Base-by-base conservation (phyloP, 1,284 basidiomycete genomes). In the Marasmius sp. region DNA sequence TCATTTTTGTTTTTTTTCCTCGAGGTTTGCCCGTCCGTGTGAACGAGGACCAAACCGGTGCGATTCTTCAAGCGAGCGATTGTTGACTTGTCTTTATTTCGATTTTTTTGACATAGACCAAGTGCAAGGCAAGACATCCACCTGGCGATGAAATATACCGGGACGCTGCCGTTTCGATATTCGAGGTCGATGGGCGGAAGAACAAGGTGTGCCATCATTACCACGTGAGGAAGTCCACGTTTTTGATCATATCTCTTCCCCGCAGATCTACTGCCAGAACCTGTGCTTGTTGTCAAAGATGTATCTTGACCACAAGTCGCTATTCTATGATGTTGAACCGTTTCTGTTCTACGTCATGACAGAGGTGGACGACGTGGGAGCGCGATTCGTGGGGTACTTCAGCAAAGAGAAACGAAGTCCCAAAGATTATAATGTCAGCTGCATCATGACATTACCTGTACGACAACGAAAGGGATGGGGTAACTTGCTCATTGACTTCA, bases 311-410 rank as follows among this genome's bases (percentile, higher is more conserved):
- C 97, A 98, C 81, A 99, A 99, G 78, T 98, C 97, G 20, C 86
- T 99, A 49, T 99, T 99, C 78, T 99, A 99, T 78, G 97, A 99
- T 75, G 97, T 99, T 63, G 97, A 99, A 75, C 97, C 97, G 0
- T 99, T 99, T 78, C 79, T 99, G 37, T 99, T 99, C 79, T 99
- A 99, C 76, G 94, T 99, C 69, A 95, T 98, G 80, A 93, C 96
- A 2, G 93, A 98, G 74, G 84, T 87, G 61, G 94, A 98, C 77
- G 93, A 95, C 54, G 77, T 85, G 48, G 97, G 97, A 6, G 92
- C 94, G 33, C 91, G 93, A 54, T 99, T 99, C 72, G 93, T 99
- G 53, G 97, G 97, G 11, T 99, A 99, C 76, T 99, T 98, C 74
- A 95, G 93, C 76, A 99, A 99, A 76, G 97, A 99, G 83, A 99